Evolutionary conservation across 176 grass and related monocot species (phyloP).

Genomic region (Zoysia japonica): DNA sequence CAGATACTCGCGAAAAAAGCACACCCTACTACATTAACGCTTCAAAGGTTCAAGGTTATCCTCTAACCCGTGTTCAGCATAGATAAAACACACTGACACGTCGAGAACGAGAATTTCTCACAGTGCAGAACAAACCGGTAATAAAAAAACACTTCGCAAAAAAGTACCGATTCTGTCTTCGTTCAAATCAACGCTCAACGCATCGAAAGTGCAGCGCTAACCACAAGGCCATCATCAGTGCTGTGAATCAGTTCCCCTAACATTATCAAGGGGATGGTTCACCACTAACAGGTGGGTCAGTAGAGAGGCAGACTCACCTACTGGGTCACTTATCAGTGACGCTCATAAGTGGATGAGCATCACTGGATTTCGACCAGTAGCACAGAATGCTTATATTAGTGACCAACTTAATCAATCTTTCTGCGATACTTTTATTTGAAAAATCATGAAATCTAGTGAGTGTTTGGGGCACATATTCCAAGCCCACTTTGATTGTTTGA

Average conservation of each 20-base stretch:
- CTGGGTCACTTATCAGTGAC: no score
- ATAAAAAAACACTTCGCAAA: not conserved
- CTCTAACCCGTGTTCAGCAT: not conserved
- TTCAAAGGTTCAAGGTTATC: slow-evolving; percentile 20
- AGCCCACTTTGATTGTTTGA: not conserved
- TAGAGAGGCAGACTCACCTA: no score
- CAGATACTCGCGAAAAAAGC: not conserved
- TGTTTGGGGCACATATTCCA: slow-evolving; percentile 37
- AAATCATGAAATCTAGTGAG: not conserved
- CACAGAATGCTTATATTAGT: slow-evolving; percentile 15
- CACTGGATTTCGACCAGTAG: not conserved
- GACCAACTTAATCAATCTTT: not conserved
- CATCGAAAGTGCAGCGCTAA: not conserved
- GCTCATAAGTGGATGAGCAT: no score
- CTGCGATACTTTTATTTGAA: not conserved
- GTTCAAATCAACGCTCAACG: not conserved
- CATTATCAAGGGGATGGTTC: no score
- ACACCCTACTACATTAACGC: no score
- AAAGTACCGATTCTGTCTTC: not conserved
- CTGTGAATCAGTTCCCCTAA: no score
- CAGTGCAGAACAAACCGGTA: not conserved
- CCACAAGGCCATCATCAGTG: no score
- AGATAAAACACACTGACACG: not conserved
- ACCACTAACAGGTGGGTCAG: no score
- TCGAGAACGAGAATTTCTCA: not conserved